Percentiles rank a stretch among this genome's conserved stretches.
phyloP scores from a whole-genome alignment of 208 protist genomes.

The Wallacemonas sp. region DNA sequence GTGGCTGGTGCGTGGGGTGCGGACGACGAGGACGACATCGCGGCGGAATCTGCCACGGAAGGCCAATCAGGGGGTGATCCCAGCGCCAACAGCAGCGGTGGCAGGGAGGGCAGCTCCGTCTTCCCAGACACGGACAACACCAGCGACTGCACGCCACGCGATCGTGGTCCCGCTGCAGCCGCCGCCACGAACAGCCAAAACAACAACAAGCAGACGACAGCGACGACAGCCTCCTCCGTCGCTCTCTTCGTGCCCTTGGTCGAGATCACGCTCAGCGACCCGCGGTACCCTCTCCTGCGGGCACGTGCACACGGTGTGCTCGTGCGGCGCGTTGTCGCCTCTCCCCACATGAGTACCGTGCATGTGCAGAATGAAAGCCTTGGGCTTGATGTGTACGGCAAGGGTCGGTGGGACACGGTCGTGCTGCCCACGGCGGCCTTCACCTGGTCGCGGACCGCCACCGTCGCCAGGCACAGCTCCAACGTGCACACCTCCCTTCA shows the following conservation, averaged over 20 bases:
- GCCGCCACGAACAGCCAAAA: neutral
- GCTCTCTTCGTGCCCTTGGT: constrained; percentile 36
- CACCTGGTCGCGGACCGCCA: constrained; percentile 38
- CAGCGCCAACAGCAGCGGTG: no score
- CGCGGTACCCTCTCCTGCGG: constrained; percentile 66
- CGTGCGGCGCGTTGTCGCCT: constrained; percentile 27
- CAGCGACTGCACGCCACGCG: neutral
- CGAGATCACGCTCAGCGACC: constrained; percentile 62
- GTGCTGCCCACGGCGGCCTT: constrained; percentile 39
- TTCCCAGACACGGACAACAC: neutral
- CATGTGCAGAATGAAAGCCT: constrained; percentile 33
- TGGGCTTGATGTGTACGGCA: constrained; percentile 61
- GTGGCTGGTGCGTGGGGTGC: neutral
- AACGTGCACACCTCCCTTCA: constrained; percentile 36
- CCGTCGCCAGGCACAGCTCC: constrained; percentile 51
- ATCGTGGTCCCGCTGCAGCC: no score
- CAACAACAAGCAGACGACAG: neutral
- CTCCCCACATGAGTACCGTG: constrained; percentile 22
- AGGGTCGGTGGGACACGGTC: constrained; percentile 72
- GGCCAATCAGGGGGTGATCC: neutral
- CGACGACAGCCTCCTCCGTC: constrained; percentile 18
- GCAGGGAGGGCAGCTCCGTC: neutral
- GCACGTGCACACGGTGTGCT: constrained; percentile 35
- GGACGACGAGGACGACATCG: neutral
- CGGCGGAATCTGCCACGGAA: constrained; percentile 10